phyloP scores from a whole-genome alignment of 2,329 filamentous ascomycete genomes.

The Botrytis sinoallii region DNA sequence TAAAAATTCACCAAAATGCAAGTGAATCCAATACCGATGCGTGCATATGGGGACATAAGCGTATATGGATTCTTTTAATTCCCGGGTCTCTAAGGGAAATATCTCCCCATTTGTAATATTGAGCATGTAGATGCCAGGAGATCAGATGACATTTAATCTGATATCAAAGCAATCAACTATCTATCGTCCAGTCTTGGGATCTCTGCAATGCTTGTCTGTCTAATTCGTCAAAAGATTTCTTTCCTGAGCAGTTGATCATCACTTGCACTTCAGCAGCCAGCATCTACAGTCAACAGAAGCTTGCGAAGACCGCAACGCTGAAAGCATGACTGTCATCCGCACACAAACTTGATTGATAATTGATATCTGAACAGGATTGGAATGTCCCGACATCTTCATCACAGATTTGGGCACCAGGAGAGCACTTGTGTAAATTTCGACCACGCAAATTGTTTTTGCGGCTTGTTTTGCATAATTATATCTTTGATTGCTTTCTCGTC shows the following conservation, averaged over 20 bases:
- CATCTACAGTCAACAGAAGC: not conserved
- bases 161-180: not conserved
- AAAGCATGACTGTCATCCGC: fast-evolving
- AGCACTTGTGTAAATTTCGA: not conserved
- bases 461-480: not conserved
- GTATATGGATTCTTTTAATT: not conserved
- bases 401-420: not conserved
- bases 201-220: not conserved
- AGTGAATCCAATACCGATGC: not conserved
- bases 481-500: not conserved
- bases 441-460: not conserved
- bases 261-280: not conserved
- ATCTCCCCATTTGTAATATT: not conserved
- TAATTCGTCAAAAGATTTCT: not conserved
- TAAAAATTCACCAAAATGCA: not conserved
- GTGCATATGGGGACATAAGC: fast-evolving
- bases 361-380: not conserved
- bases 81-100: not conserved
- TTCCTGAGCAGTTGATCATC: not conserved
- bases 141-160: not conserved
- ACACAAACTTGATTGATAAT: not conserved
- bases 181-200: not conserved
- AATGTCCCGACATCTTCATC: not conserved
- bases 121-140: not conserved
- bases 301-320: not conserved